phyloP scores from a whole-genome alignment of 495 filamentous ascomycete species.

The Tuber brumale region DNA sequence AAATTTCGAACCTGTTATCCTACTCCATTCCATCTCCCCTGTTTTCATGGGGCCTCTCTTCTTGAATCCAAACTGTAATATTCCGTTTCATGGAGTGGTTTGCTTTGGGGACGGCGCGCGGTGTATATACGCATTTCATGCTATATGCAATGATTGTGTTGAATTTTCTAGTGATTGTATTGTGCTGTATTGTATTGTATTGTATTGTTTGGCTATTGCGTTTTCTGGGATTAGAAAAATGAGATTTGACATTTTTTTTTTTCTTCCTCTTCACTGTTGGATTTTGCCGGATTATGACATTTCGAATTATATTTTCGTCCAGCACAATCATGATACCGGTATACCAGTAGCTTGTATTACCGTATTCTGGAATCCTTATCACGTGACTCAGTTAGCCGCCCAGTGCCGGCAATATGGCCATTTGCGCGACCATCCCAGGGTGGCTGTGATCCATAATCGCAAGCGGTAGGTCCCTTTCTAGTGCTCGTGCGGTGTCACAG shows the following conservation, averaged over 20 bases:
- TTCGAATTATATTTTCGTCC: neutral
- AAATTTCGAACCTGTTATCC: neutral
- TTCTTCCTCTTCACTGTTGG: neutral
- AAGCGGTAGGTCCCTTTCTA: no score
- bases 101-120: neutral
- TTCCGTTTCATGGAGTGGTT: neutral
- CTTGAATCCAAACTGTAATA: neutral
- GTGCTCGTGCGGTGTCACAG: no score
- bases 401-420: no score
- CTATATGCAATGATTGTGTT: constrained; percentile 3
- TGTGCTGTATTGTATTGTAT: neutral
- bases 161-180: neutral
- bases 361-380: no score
- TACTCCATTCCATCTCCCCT: constrained; percentile 2
- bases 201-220: neutral
- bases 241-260: neutral
- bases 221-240: neutral
- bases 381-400: no score
- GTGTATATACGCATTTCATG: neutral
- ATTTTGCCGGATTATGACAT: neutral
- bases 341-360: no score
- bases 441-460: no score
- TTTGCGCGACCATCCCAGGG: no score
- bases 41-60: neutral
- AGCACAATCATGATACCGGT: no score